A percentile compares a stretch with the other conserved stretches of the same genome.
phyloP scores from a whole-genome alignment of 73 alveolate species.

The Stentor roeselii region DNA sequence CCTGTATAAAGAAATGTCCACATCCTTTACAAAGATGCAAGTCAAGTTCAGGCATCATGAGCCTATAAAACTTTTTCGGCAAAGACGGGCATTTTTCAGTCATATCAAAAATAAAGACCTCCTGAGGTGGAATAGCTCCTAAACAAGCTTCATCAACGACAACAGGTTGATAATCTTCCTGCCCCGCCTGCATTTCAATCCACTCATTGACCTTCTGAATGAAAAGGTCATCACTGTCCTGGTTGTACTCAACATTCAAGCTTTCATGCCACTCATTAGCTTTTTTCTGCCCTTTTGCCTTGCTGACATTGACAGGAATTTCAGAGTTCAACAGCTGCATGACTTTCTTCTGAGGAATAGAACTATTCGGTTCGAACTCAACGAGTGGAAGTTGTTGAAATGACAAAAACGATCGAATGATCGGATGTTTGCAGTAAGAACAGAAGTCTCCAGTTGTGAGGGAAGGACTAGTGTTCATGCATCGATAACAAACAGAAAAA shows the following conservation, averaged over 20 bases:
- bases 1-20: constrained; percentile 78
- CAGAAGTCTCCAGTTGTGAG: constrained; percentile 80
- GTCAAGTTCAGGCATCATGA: constrained; percentile 79
- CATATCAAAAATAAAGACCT: constrained; percentile 77
- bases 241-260: constrained; percentile 56
- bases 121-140: constrained; percentile 74
- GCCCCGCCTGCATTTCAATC: constrained; percentile 59
- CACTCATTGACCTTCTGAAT: constrained; percentile 66
- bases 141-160: constrained; percentile 77
- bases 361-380: constrained; percentile 73
- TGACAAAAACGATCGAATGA: constrained; percentile 85
- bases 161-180: constrained; percentile 66
- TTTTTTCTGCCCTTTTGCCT: constrained; percentile 34
- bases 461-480: constrained; percentile 76
- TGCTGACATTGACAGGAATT: constrained; percentile 55
- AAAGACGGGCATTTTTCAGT: constrained; percentile 61
- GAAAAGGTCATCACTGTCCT: constrained; percentile 62
- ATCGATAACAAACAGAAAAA: constrained; percentile 76
- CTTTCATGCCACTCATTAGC: constrained; percentile 68
- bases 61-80: constrained; percentile 72
- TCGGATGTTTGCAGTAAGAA: constrained; percentile 87
- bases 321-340: constrained; percentile 72
- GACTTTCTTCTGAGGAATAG: constrained; percentile 62
- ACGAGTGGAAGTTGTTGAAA: constrained; percentile 92
- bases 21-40: constrained; percentile 72